Base-by-base conservation (phyloP, 768 basidiomycete genomes). In the Hygrocybe punicea region DNA sequence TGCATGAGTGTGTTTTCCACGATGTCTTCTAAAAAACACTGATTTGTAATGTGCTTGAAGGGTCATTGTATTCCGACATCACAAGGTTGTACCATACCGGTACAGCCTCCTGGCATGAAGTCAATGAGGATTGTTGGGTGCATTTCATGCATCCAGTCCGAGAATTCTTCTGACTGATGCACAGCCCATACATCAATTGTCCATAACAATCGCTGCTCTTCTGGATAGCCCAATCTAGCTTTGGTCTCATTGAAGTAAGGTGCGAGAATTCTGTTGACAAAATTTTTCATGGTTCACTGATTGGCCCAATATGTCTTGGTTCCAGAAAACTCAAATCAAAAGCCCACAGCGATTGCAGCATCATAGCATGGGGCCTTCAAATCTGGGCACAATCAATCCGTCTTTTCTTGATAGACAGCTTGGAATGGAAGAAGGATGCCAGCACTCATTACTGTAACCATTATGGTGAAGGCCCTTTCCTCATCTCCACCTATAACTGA, bases 391-490 rank as follows among this genome's bases (percentile, higher is more conserved):
- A 65, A 70, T 2, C 44, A 36, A 16, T 46, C 21, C 0, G 71
- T 66, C 9, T 65, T 62, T 11, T 72, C 73, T 0, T 37, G 11
- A 53, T 67, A 75, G 37, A 77, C 68, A 0, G 65, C 70, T 58
- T 78, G 76, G 13, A 76, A 61, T 3, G 69, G 71, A 1, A 74
- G 63, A 3, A 73, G 33, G 0, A 39, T 58, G 2, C 74, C 73
- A 45, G 58, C 47, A 25, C 56, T 59, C 2, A 67, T 59, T 17
- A 76, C 59, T 1, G 68, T 65, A 2, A 71, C 63, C 19, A 76
- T 33, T 2, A 69, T 35, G 2, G 74, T 78, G 37, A 76, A 73
- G 19, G 73, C 76, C 0, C 70, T 61, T 59, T 78, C 77, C 54
- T 78, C 74, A 2, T 76, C 74, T 6, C 25, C 45, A 2, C 76